Percentiles rank a stretch among this genome's conserved stretches.
Conservation (phyloP, 345 rosid species). For the Dimocarpus longan region DNA sequence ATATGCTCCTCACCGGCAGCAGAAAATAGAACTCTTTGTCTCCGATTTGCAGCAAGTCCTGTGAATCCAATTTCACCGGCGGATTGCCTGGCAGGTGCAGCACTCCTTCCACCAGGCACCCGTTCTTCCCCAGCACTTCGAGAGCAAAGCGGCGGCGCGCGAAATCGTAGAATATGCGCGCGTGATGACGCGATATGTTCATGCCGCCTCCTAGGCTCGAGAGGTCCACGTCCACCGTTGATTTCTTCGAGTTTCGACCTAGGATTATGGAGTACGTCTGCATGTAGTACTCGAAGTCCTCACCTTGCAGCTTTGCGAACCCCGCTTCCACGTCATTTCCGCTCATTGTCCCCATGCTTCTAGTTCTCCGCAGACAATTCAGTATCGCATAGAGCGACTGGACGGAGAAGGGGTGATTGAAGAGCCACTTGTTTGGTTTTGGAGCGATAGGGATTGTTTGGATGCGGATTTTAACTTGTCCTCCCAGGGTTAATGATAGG, state of each 20-base stretch:
- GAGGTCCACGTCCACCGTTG: conserved; percentile 93
- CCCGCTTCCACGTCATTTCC: conserved; percentile 96
- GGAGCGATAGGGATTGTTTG: not conserved
- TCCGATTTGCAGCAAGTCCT: conserved; percentile 91
- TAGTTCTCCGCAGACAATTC: not conserved
- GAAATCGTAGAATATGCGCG: conserved; percentile 94
- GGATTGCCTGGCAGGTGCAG: conserved; percentile 96
- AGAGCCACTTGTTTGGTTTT: not conserved
- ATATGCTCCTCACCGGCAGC: conserved; percentile 81
- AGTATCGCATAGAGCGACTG: not conserved
- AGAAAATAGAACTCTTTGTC: conserved; percentile 94
- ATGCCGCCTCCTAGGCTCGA: conserved; percentile 95
- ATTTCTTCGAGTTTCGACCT: conserved; percentile 95
- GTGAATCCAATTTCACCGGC: conserved; percentile 90
- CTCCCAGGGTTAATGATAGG: not conserved
- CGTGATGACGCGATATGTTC: conserved; percentile 95
- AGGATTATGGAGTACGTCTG: conserved; percentile 94
- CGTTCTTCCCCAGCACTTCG: conserved; percentile 97
- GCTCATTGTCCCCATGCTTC: conserved; percentile 50
- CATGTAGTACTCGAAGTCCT: conserved; percentile 97
- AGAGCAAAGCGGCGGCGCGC: conserved; percentile 97
- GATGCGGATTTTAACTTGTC: not conserved
- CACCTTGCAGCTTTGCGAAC: conserved; percentile 95
- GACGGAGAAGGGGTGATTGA: too few species aligned
- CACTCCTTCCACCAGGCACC: conserved; percentile 95